Base-by-base conservation (phyloP, 1,284 basidiomycete species). In the Singerocomus rubriflavus region DNA sequence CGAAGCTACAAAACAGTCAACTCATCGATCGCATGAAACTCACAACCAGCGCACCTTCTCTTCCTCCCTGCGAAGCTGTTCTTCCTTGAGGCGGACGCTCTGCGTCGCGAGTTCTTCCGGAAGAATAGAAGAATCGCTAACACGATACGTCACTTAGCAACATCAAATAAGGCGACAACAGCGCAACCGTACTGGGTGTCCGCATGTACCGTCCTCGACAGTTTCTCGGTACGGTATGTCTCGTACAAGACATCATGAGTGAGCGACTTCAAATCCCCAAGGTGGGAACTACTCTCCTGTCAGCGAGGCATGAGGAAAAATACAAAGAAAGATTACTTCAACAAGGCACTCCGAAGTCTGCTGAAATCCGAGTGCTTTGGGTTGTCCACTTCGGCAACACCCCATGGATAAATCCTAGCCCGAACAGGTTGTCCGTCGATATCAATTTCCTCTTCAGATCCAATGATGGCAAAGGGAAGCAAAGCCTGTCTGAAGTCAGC, bases 331-430 rank as follows among this genome's bases (percentile, higher is more conserved):
- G 17, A 76, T 65, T 66, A 93, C 91, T 88, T 88, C 59, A 99
- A 80, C 52, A 99, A 77, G 44, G 96, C 95, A 57, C 87, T 88
- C 61, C 96, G 80, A 52, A 99, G 82, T 49, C 93, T 81, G 65
- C 88, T 88, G 70, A 99, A 99, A 76, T 99, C 97, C 31, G 92
- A 97, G 76, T 99, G 97, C 71, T 93, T 91, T 21, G 94, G 93
- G 73, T 99, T 98, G 77, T 99, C 97, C 51, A 99, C 94, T 71
- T 99, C 95, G 54, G 93, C 97, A 54, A 98, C 82, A 65, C 96
- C 97, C 97, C 97, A 99, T 7, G 95, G 97, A 75, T 98, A 98
- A 67, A 88, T 84, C 61, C 97, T 83, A 39, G 93, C 96, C 48
- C 97, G 87, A 56, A 98, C 85, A 33, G 85, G 83, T 71, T 97